Conservation (phyloP, 805 yeast genomes). For the Cyberlindnera petersonii region DNA sequence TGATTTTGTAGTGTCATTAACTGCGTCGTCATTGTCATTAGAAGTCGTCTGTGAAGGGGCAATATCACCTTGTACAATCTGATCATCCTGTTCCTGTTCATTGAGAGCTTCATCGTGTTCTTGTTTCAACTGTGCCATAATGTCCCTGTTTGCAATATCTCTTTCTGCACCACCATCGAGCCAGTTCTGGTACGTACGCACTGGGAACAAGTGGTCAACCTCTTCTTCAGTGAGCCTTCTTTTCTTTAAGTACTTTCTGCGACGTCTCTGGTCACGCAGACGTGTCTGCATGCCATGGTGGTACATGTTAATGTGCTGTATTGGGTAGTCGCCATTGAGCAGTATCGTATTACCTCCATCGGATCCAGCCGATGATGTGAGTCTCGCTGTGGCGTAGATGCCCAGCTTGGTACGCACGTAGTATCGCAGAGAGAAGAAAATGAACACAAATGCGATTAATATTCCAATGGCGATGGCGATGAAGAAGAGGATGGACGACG, state of each 20-base stretch:
- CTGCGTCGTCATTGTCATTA: background rate
- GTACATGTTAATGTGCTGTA: constrained; percentile 22
- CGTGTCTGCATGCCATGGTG: constrained; percentile 16
- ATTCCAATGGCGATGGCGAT: constrained; percentile 62
- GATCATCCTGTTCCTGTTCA: constrained; percentile 7
- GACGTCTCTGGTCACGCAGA: constrained; percentile 27
- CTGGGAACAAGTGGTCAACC: constrained; percentile 59
- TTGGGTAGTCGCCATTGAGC: constrained; percentile 23
- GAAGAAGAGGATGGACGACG: constrained; percentile 61
- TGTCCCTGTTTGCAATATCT: constrained; percentile 42
- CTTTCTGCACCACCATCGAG: constrained; percentile 55
- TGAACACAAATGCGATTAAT: constrained; percentile 48
- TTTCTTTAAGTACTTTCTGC: constrained; percentile 44
- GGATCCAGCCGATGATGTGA: constrained; percentile 12
- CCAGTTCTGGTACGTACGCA: constrained; percentile 56
- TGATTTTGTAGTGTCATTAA: background rate
- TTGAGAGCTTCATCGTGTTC: constrained; percentile 22
- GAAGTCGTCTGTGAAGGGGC: background rate
- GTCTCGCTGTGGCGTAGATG: constrained; percentile 33
- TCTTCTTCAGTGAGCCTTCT: constrained; percentile 51
- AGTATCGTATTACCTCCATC: constrained; percentile 15
- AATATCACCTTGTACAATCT: background rate
- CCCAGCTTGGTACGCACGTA: constrained; percentile 56
- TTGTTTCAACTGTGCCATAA: constrained; percentile 39
- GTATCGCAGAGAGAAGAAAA: constrained; percentile 59